These are phyloP conservation scores for Neurospora sp. DNA, from an alignment of 495 filamentous ascomycete species.

Conservation along the genomic window DNA sequence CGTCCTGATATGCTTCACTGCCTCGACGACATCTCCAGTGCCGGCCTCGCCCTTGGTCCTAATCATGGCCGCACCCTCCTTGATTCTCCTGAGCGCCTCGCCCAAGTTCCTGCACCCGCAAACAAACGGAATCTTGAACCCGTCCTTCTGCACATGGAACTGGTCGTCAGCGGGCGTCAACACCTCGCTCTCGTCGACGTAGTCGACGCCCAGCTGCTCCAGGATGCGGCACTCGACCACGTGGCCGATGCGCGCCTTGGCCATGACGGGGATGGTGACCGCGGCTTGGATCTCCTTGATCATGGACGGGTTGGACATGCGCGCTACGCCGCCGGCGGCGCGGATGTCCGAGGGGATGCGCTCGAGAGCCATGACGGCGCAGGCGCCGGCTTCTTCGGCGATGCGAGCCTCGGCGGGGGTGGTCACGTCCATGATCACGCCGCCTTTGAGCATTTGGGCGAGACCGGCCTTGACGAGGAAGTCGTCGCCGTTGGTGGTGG, in stretches of 20 bases:
- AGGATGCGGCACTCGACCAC: constrained; percentile 99
- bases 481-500: constrained; percentile 15
- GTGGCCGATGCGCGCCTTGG: constrained; percentile 95
- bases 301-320: constrained; percentile 94
- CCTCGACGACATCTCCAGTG: constrained; percentile 96
- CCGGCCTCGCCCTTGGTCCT: constrained; percentile 97
- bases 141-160: constrained; percentile 83
- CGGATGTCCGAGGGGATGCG: constrained; percentile 96
- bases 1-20: constrained; percentile 90
- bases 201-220: constrained; percentile 88
- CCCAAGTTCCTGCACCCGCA: constrained; percentile 94
- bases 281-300: constrained; percentile 93
- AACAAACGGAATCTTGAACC: constrained; percentile 81
- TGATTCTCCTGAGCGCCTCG: constrained; percentile 84
- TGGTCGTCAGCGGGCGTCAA: constrained; percentile 86
- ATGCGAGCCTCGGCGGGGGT: constrained; percentile 91
- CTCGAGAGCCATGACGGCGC: constrained; percentile 97
- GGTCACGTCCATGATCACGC: constrained; percentile 99
- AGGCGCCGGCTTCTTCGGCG: constrained; percentile 92
- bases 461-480: constrained; percentile 86
- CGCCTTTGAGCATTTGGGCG: constrained; percentile 95
- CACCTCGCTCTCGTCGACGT: constrained; percentile 96
- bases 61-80: constrained; percentile 97
- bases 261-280: constrained; percentile 99
- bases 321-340: constrained; percentile 80